Percentiles rank a stretch among this genome's conserved stretches.
Evolutionary conservation across 2,329 filamentous ascomycete genomes (phyloP).

Genomic region (Dactylonectria estremocensis): DNA sequence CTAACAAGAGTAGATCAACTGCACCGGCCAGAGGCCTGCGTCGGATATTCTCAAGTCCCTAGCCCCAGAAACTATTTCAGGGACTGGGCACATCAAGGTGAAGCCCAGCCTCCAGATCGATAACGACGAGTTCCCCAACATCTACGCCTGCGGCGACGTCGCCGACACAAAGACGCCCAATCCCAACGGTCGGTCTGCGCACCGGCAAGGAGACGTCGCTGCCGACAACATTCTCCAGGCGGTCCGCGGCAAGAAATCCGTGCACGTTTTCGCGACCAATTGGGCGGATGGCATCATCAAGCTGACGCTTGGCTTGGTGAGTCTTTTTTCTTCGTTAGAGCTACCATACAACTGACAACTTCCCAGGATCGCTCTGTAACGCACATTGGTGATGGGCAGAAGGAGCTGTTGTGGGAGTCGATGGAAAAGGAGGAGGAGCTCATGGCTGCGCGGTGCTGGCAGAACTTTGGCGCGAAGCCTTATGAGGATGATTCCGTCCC

Average conservation of each 20-base stretch:
- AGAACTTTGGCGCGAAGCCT: constrained; percentile 60
- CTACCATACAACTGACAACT: neutral
- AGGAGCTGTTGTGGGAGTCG: constrained; percentile 58
- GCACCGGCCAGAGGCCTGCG: constrained; percentile 72
- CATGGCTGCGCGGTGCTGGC: constrained; percentile 61
- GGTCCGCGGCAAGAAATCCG: constrained; percentile 58
- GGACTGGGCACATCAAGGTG: constrained; percentile 67
- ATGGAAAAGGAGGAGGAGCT: constrained; percentile 62
- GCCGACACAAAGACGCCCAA: constrained; percentile 63
- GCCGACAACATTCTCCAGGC: constrained; percentile 68
- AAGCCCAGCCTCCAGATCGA: constrained; percentile 70
- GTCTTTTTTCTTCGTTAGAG: constrained; percentile 14
- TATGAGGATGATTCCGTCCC: constrained; percentile 56
- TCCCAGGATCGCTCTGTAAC: constrained; percentile 61
- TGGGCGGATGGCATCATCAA: constrained; percentile 68
- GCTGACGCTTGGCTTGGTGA: constrained; percentile 68
- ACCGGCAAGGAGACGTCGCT: constrained; percentile 67
- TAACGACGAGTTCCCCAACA: constrained; percentile 62
- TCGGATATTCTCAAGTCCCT: constrained; percentile 63
- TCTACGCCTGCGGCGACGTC: constrained; percentile 77
- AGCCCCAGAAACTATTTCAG: constrained; percentile 60
- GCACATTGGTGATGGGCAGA: constrained; percentile 60
- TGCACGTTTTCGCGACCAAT: constrained; percentile 57
- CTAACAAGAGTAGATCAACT: constrained; percentile 63
- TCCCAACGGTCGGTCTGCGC: constrained; percentile 70